Conservation (phyloP, 305 asterid genomes). For the Fraxinus angustifolia region DNA sequence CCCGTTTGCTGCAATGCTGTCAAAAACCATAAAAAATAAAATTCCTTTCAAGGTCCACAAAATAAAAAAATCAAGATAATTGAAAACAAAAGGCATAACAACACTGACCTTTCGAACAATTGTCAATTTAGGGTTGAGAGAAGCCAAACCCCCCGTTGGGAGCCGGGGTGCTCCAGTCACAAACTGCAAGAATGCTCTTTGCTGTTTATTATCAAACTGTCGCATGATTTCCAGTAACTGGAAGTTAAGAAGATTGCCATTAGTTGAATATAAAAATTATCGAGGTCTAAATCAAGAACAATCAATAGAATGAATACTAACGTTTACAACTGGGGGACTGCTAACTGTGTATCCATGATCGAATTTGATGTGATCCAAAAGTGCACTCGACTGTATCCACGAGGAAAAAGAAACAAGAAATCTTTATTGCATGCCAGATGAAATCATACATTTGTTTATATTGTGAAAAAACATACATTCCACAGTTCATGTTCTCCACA, state of each 20-base stretch:
- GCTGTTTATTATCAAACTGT: slow-evolving; percentile 74
- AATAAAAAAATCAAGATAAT: background rate
- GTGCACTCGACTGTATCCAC: slow-evolving; percentile 60
- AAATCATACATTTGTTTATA: slow-evolving; percentile 8
- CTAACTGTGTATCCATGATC: slow-evolving; percentile 95
- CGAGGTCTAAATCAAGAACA: slow-evolving; percentile 3
- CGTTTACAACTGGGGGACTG: slow-evolving; percentile 74
- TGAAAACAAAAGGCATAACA: background rate
- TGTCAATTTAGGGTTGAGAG: slow-evolving; percentile 90
- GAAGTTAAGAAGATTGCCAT: background rate
- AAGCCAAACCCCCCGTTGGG: slow-evolving; percentile 87
- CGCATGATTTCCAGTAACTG: slow-evolving; percentile 82
- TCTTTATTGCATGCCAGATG: background rate
- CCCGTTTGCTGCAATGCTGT: slow-evolving; percentile 67
- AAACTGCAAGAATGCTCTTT: slow-evolving; percentile 88
- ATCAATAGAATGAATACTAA: slow-evolving; percentile 32
- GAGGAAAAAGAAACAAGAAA: slow-evolving; percentile 16
- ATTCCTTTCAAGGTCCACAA: background rate
- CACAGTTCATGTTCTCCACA: slow-evolving; percentile 83
- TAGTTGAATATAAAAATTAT: background rate
- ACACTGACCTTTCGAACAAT: slow-evolving; percentile 79
- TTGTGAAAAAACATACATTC: slow-evolving; percentile 55
- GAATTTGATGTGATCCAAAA: slow-evolving; percentile 82
- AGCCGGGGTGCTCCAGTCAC: slow-evolving; percentile 97
- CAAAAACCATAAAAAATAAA: slow-evolving; percentile 5